Conservation (phyloP, 140 eudicot genomes). For the Senecio squalidus region DNA sequence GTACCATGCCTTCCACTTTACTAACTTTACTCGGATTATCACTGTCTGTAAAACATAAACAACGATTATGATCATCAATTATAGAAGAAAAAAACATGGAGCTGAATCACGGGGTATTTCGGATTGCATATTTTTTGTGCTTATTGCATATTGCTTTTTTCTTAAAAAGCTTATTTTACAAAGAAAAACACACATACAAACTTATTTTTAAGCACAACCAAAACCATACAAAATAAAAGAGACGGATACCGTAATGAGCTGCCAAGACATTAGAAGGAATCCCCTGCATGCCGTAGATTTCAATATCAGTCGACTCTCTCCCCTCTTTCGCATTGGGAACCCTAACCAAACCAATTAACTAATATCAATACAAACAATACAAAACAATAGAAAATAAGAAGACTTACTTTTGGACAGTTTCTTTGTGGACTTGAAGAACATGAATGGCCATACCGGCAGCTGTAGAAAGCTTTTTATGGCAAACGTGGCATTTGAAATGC, state of each 20-base stretch:
- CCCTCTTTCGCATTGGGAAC: constrained; percentile 97
- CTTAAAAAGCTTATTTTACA: too few species aligned
- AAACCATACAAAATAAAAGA: too few species aligned
- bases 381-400: background rate
- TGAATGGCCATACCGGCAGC: constrained; percentile 98
- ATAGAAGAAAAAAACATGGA: background rate
- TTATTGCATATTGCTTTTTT: too few species aligned
- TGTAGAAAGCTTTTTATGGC: constrained; percentile 96
- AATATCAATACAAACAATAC: background rate
- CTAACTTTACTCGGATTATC: constrained; percentile 64
- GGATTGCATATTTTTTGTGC: too few species aligned
- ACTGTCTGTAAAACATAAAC: constrained; percentile 47
- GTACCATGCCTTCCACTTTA: constrained; percentile 62
- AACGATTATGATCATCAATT: background rate
- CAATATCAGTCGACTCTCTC: constrained; percentile 90
- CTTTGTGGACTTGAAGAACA: constrained; percentile 97
- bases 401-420: constrained; percentile 71
- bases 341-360: constrained; percentile 24
- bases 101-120: too few species aligned
- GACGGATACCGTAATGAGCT: constrained; percentile 70
- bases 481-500: constrained; percentile 93
- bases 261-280: constrained; percentile 84
- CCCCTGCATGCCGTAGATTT: constrained; percentile 98
- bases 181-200: background rate
- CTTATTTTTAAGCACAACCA: background rate